phyloP scores from a whole-genome alignment of 345 rosid genomes.

The Excoecaria agallocha region DNA sequence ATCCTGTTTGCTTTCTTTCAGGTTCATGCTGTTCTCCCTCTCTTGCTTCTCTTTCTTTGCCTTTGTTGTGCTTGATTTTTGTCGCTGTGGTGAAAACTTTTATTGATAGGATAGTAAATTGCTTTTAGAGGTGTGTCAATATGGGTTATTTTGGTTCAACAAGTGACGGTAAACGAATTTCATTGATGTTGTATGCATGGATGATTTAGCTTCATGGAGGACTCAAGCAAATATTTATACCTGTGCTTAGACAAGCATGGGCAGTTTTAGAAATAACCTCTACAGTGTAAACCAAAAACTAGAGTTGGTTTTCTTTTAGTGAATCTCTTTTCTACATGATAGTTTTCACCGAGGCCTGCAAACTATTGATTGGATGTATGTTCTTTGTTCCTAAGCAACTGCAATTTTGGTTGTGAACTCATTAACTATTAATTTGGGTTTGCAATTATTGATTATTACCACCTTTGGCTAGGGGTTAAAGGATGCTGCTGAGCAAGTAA shows the following conservation, averaged over 20 bases:
- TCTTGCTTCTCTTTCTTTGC: not conserved
- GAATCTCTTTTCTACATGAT: not conserved
- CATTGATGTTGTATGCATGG: not conserved
- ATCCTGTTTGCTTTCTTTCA: not conserved
- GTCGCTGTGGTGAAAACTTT: not conserved
- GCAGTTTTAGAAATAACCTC: not conserved
- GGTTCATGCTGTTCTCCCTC: not conserved
- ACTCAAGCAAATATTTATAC: not conserved
- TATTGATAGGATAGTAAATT: not conserved
- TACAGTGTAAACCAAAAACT: not conserved
- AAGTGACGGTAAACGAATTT: not conserved
- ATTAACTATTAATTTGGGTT: constrained; percentile 15
- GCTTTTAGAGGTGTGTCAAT: not conserved
- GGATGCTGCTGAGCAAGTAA: constrained; percentile 44
- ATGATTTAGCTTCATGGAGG: not conserved
- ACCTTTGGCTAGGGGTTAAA: constrained; percentile 53
- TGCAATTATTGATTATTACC: constrained; percentile 36
- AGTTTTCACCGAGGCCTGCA: not conserved
- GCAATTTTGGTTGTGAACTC: not conserved
- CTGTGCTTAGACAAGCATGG: not conserved
- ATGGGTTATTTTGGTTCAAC: not conserved
- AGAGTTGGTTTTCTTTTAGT: not conserved
- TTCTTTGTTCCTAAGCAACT: not conserved
- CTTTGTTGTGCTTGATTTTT: not conserved
- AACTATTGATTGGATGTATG: constrained; percentile 2